Percentiles rank a stretch among this genome's conserved stretches.
phyloP scores from a whole-genome alignment of 2,329 filamentous ascomycete genomes.

The Blastomyces gilchristii region DNA sequence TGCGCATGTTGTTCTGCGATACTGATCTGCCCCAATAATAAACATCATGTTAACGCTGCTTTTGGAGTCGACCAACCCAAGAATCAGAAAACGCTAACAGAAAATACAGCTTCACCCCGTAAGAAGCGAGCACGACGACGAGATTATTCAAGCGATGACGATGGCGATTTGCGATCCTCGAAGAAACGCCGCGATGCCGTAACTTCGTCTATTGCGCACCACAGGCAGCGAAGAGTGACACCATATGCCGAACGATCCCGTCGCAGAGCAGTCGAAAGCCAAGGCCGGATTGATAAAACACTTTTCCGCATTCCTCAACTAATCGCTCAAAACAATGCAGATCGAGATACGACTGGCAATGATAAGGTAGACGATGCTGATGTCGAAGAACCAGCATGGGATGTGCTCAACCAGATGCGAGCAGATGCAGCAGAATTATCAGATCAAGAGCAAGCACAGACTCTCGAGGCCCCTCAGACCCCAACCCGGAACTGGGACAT shows the following conservation, averaged over 20 bases:
- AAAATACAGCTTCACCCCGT: conserved; percentile 2
- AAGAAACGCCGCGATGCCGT: conserved; percentile 1
- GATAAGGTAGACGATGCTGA: not conserved
- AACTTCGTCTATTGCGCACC: conserved; percentile 7
- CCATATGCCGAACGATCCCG: conserved; percentile 25
- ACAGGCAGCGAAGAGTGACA: conserved; percentile 12
- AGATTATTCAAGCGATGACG: not conserved
- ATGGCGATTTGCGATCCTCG: not conserved
- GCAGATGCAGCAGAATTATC: conserved; percentile 3
- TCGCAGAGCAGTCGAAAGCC: conserved; percentile 22
- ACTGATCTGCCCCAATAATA: conserved; percentile 13
- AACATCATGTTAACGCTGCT: conserved; percentile 9
- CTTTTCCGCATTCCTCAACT: conserved; percentile 26
- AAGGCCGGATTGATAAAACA: conserved; percentile 27
- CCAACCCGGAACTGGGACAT: conserved; percentile 22
- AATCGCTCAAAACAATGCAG: conserved; percentile 24
- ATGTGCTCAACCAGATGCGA: conserved; percentile 7
- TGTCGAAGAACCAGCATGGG: conserved; percentile 2
- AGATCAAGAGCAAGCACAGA: conserved; percentile 7
- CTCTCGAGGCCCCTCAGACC: conserved; percentile 20
- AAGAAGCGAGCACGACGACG: conserved; percentile 2
- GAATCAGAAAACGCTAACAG: conserved; percentile 11
- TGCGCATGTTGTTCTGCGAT: conserved; percentile 12
- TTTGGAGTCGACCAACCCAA: conserved; percentile 6
- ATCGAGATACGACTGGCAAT: conserved; percentile 10